A percentile compares a stretch with the other conserved stretches of the same genome.
These are phyloP conservation scores for Sordariomycetes sp. DNA, from an alignment of 2,329 filamentous ascomycete species.

Conservation along the genomic window DNA sequence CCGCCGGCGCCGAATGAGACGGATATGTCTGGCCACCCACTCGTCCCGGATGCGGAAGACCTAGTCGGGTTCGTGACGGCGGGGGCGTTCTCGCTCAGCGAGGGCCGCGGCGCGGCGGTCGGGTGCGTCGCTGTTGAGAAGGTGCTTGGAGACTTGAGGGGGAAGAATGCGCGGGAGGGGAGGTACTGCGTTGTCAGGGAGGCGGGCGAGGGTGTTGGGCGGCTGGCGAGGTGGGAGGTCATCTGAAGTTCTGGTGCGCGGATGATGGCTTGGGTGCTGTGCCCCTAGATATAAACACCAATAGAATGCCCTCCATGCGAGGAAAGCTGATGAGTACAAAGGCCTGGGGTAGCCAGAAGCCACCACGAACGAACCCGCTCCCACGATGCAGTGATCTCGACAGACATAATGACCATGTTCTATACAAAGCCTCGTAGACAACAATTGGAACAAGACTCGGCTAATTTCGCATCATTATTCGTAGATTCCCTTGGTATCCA, in stretches of 20 bases:
- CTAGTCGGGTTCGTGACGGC: slow-evolving; percentile 84
- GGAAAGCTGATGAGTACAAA: neutral
- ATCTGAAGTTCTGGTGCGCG: slow-evolving; percentile 21
- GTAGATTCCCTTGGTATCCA: neutral
- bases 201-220: slow-evolving; percentile 64
- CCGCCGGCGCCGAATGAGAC: slow-evolving; percentile 21
- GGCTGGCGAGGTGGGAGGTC: slow-evolving; percentile 67
- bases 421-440: neutral
- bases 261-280: neutral
- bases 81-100: slow-evolving; percentile 67
- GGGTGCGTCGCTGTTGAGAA: slow-evolving; percentile 53
- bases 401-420: neutral
- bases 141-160: slow-evolving; percentile 25
- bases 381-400: neutral
- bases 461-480: neutral
- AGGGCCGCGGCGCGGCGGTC: slow-evolving; percentile 63
- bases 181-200: slow-evolving; percentile 68
- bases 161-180: slow-evolving; percentile 23
- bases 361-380: neutral
- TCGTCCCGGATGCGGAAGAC: slow-evolving; percentile 61
- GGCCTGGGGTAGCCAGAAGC: neutral
- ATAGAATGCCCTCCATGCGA: neutral
- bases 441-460: too few species aligned
- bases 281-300: neutral
- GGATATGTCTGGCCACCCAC: slow-evolving; percentile 39